These are phyloP conservation scores for Allium fistulosum DNA, from an alignment of 106 monocot genomes.

Conservation along the genomic window DNA sequence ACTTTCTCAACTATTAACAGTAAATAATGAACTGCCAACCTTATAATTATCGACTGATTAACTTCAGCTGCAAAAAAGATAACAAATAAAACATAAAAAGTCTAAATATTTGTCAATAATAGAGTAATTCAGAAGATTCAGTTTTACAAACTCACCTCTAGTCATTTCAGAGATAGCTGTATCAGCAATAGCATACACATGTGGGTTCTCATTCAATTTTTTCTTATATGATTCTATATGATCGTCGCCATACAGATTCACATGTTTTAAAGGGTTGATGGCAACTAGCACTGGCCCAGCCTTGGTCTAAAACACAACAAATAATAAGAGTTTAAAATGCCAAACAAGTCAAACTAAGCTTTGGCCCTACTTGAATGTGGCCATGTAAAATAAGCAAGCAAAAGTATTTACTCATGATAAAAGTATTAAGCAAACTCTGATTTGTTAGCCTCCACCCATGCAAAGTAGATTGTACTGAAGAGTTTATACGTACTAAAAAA, in stretches of 20 bases:
- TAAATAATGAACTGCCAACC: constrained; percentile 48
- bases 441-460: no score
- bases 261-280: constrained; percentile 88
- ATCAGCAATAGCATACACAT: constrained; percentile 98
- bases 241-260: constrained; percentile 69
- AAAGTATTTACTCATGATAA: not conserved
- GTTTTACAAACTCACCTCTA: constrained; percentile 46
- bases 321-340: not conserved
- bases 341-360: not conserved
- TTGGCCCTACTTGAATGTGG: no score
- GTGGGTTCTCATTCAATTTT: constrained; percentile 62
- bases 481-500: no score
- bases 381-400: no score
- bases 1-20: no score
- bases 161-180: constrained; percentile 94
- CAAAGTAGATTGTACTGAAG: no score
- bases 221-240: constrained; percentile 78
- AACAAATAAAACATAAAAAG: no score
- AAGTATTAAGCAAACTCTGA: not conserved
- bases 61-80: constrained; percentile 79
- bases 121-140: not conserved
- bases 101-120: no score
- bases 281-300: constrained; percentile 97
- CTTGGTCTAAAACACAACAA: constrained; percentile 55
- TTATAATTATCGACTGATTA: constrained; percentile 97